Evolutionary conservation across 2,329 filamentous ascomycete species (phyloP), one percentile per base, ranked within the genome.

Genomic region (Arthrobotrys sinensis): DNA sequence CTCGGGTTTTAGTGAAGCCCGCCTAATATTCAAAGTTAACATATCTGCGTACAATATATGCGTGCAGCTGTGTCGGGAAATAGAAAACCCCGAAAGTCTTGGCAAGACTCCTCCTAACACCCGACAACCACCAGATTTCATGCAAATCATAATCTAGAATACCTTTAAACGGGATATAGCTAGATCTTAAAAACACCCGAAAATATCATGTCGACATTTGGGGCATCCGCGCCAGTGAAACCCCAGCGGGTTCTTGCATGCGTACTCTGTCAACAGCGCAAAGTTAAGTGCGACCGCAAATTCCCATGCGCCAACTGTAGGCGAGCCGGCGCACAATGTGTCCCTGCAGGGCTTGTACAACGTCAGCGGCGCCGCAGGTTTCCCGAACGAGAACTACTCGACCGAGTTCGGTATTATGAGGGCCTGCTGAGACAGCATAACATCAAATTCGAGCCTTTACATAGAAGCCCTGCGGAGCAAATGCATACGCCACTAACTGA

Each of bases 191-290:
- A 40, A 38, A 21, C 28, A 12, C 21, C 32, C 34, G 32, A 21
- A 28, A 66, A 19, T 89, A 88, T 45, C 86, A 88, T 62, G 88
- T 88, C 75, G 88, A 89, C 79, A 89, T 87, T 76, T 12, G 53
- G 57, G 36, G 4, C 38, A 16, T 10, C 50, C 50, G 36, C 45
- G 6, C 19, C 73, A 3, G 50, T 43, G 14, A 66, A 84, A 79
- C 80, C 83, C 24, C 83, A 83, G 68, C 84, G 85, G n/a, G 82
- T 86, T 12, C 85, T 87, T 36, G 85, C 88, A 43, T 95, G 92
- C 82, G 87, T 93, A 12, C 86, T 90, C 19, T 95, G 92, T 82
- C 91, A 94, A 83, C 91, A 92, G 83, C 89, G 91, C 78, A 93
- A 93, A 83, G 88, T 93, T 48, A 90, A 90, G 76, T 93, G 92